phyloP scores from a whole-genome alignment of 441 rosid species.

The Mallotus repandus region DNA sequence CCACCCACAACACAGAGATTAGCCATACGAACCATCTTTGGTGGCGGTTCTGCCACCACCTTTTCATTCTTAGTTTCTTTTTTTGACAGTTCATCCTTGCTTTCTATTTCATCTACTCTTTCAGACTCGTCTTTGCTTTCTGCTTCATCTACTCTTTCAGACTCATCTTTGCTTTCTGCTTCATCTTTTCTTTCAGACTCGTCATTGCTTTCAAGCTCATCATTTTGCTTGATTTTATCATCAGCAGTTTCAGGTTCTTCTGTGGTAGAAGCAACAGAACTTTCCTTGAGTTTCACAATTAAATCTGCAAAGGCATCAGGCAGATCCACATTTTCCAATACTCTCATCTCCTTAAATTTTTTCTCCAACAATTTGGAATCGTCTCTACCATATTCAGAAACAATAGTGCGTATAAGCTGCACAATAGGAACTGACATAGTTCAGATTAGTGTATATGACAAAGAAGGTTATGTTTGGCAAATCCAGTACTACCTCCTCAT shows the following conservation, averaged over 20 bases:
- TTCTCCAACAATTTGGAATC: constrained; percentile 58
- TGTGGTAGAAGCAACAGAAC: constrained; percentile 28
- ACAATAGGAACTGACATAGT: constrained; percentile 21
- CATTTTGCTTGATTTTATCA: constrained; percentile 29
- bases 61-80: constrained; percentile 34
- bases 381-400: constrained; percentile 62
- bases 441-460: constrained; percentile 11
- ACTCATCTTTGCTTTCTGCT: constrained; percentile 16
- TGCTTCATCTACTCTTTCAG: constrained; percentile 20
- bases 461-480: constrained; percentile 15
- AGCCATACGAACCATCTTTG: constrained; percentile 93
- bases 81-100: constrained; percentile 10
- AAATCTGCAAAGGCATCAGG: constrained; percentile 67
- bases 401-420: constrained; percentile 70
- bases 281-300: constrained; percentile 51
- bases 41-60: constrained; percentile 37
- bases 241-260: constrained; percentile 32
- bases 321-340: constrained; percentile 85
- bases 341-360: constrained; percentile 83
- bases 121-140: constrained; percentile 8
- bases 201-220: constrained; percentile 9
- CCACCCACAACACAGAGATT: constrained; percentile 91
- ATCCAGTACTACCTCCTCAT: constrained; percentile 71
- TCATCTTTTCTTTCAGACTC: constrained; percentile 16
- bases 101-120: constrained; percentile 23